Evolutionary conservation across 1,284 basidiomycete genomes (phyloP).

Genomic region (Thecaphora thlaspeos): DNA sequence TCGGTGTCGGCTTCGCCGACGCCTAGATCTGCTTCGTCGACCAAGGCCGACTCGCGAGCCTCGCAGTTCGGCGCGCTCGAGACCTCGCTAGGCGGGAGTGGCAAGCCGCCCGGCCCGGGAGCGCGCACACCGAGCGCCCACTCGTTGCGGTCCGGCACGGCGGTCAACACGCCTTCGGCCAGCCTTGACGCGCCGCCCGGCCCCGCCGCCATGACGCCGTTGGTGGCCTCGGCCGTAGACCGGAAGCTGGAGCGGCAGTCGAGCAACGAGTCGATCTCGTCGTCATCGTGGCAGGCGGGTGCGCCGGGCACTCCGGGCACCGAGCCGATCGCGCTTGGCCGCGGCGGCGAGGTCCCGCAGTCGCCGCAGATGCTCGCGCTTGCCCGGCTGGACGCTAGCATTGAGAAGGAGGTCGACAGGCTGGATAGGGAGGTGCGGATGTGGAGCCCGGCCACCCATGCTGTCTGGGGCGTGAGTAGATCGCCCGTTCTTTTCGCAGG

Average conservation of each 20-base stretch:
- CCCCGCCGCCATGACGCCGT: neutral
- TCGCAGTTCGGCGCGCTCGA: slow-evolving; percentile 29
- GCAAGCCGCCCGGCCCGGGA: no score
- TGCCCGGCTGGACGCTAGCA: slow-evolving; percentile 30
- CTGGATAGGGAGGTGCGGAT: slow-evolving; percentile 49
- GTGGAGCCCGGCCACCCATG: slow-evolving; percentile 51
- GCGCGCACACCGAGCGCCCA: no score
- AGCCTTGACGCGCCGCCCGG: neutral
- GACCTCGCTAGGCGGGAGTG: slow-evolving; percentile 15
- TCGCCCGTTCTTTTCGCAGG: no score
- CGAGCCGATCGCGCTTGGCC: neutral
- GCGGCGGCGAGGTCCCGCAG: slow-evolving; percentile 16
- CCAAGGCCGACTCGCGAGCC: slow-evolving; percentile 22
- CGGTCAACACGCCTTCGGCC: neutral
- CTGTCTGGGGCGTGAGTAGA: slow-evolving; percentile 44
- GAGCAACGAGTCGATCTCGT: slow-evolving; percentile 31
- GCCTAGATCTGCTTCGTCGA: no score
- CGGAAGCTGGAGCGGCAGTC: slow-evolving; percentile 3
- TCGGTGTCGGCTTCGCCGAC: no score
- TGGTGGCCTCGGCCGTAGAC: no score
- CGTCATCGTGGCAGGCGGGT: slow-evolving; percentile 31
- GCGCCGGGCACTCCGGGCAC: slow-evolving; percentile 10
- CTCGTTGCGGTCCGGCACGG: neutral
- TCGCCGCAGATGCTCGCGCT: slow-evolving; percentile 26
- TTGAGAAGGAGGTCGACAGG: slow-evolving; percentile 48